phyloP scores from a whole-genome alignment of 2,329 filamentous ascomycete species.

The Fusarium sp. region DNA sequence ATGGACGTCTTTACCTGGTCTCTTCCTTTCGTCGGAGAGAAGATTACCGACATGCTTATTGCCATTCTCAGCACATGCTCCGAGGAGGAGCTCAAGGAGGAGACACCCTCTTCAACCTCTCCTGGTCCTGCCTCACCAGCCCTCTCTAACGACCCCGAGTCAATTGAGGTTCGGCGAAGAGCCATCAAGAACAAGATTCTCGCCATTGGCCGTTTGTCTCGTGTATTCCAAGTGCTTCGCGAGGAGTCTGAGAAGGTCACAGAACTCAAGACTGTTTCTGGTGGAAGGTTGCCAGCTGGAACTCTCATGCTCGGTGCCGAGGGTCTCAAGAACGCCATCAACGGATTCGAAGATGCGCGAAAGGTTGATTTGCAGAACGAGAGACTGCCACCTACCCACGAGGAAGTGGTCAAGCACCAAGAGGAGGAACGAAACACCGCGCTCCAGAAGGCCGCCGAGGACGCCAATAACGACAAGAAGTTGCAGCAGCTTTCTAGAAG shows the following conservation, averaged over 20 bases:
- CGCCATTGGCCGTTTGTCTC: conserved; percentile 93
- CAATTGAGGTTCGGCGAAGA: conserved; percentile 91
- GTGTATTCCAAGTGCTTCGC: conserved; percentile 97
- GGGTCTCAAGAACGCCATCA: conserved; percentile 98
- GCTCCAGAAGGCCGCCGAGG: conserved; percentile 84
- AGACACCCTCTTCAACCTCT: conserved; percentile 77
- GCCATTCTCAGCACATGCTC: conserved; percentile 98
- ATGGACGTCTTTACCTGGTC: conserved; percentile 99
- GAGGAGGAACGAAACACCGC: conserved; percentile 86
- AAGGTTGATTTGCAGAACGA: conserved; percentile 99
- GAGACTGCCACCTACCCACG: conserved; percentile 88
- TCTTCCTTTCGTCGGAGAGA: conserved; percentile 96
- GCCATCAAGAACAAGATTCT: conserved; percentile 99
- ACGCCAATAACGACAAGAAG: conserved; percentile 92
- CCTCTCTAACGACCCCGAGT: conserved; percentile 76
- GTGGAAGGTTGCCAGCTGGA: conserved; percentile 90
- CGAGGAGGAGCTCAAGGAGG: conserved; percentile 97
- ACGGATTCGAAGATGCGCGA: conserved; percentile 93
- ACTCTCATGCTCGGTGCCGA: conserved; percentile 98
- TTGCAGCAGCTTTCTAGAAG: conserved; percentile 88
- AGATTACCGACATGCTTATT: conserved; percentile 99
- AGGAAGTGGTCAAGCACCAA: conserved; percentile 87
- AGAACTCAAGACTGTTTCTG: conserved; percentile 95
- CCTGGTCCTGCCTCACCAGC: conserved; percentile 81
- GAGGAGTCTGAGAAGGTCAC: conserved; percentile 98